These are phyloP conservation scores for Curvularia hawaiiensis DNA, from an alignment of 2,329 filamentous ascomycete species.

Conservation along the genomic window DNA sequence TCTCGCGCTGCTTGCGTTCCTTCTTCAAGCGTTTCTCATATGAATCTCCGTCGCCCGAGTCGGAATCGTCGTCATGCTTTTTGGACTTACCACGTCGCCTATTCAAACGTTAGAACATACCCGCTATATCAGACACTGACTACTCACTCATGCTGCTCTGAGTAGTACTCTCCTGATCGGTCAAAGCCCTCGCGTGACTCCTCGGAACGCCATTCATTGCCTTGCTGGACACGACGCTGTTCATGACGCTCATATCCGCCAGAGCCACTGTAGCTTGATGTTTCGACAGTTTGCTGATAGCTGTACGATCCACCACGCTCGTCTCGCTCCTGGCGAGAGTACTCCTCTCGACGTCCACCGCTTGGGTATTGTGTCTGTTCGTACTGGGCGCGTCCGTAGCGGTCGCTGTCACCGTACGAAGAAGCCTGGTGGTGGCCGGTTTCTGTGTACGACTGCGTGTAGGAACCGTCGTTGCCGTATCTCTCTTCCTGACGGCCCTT, in stretches of 20 bases:
- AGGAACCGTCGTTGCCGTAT: conserved; percentile 64
- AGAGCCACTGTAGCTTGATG: conserved; percentile 52
- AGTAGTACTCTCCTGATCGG: conserved; percentile 48
- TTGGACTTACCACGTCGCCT: conserved; percentile 46
- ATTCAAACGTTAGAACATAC: conserved; percentile 16
- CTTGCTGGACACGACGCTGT: conserved; percentile 58
- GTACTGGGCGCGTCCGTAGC: conserved; percentile 66
- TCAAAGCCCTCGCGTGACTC: conserved; percentile 45
- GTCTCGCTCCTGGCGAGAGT: conserved; percentile 64
- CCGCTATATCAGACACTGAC: background rate
- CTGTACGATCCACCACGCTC: conserved; percentile 55
- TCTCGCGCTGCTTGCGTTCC: conserved; percentile 29
- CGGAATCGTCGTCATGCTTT: conserved; percentile 47
- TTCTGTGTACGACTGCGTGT: conserved; percentile 65
- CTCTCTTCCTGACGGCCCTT: conserved; percentile 60
- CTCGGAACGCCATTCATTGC: conserved; percentile 47
- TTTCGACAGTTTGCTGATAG: conserved; percentile 65
- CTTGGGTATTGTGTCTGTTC: conserved; percentile 63
- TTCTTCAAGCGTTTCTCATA: conserved; percentile 27
- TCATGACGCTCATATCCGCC: conserved; percentile 65
- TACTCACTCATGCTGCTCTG: conserved; percentile 48
- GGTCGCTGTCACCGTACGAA: conserved; percentile 48
- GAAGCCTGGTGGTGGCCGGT: conserved; percentile 58
- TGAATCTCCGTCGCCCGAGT: conserved; percentile 38
- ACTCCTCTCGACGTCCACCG: conserved; percentile 64